phyloP scores from a whole-genome alignment of 768 basidiomycete genomes.

The Calocera cornea region DNA sequence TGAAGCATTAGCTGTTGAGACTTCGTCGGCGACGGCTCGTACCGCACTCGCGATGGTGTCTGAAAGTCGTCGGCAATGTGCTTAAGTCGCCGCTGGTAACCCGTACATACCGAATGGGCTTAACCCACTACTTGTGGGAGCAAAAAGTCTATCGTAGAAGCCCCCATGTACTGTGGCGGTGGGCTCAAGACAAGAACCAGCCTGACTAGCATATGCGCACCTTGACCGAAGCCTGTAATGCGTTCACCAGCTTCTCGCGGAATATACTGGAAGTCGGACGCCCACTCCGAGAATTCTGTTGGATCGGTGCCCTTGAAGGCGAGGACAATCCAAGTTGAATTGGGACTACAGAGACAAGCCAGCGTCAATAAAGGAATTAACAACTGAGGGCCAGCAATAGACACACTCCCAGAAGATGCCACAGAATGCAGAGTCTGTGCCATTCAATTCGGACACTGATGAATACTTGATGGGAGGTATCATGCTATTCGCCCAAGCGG shows the following conservation, averaged over 20 bases:
- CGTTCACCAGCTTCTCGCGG: constrained; percentile 8
- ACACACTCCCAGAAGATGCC: constrained; percentile 16
- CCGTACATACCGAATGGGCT: background rate
- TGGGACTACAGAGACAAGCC: background rate
- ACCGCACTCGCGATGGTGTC: constrained; percentile 12
- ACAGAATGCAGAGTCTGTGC: constrained; percentile 13
- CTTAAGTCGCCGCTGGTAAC: background rate
- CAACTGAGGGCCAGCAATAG: background rate
- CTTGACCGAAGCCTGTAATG: constrained; percentile 15
- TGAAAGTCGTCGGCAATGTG: background rate
- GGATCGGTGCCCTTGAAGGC: constrained; percentile 17
- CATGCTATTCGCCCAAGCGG: constrained; percentile 6
- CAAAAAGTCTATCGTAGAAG: constrained; percentile 10
- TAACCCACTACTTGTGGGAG: background rate
- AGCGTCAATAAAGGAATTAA: background rate
- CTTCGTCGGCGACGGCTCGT: constrained; percentile 8
- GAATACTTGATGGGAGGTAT: constrained; percentile 9
- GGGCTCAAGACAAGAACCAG: background rate
- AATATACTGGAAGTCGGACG: constrained; percentile 13
- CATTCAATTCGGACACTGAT: constrained; percentile 16
- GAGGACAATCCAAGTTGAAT: constrained; percentile 14
- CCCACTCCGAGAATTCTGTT: constrained; percentile 17
- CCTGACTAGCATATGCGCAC: background rate
- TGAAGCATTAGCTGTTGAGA: background rate
- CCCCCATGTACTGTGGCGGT: constrained; percentile 10